A percentile compares a stretch with the other conserved stretches of the same genome.
Evolutionary conservation across 768 basidiomycete genomes (phyloP).

Genomic region (Pleurotus sapidus): DNA sequence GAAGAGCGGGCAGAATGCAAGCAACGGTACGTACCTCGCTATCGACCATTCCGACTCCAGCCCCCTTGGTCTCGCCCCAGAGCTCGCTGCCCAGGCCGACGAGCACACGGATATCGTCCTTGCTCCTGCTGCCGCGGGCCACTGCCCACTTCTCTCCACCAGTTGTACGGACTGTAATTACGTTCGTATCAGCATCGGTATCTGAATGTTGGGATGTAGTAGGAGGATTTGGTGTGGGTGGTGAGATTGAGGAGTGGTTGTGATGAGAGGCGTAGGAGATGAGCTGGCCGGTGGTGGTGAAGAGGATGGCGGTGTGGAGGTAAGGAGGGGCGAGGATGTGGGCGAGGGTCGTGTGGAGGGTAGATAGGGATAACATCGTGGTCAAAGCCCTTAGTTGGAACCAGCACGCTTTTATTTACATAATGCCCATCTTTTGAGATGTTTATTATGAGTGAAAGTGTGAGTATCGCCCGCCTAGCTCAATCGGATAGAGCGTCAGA

Average conservation of each 20-base stretch:
- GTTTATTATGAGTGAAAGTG: too few species aligned
- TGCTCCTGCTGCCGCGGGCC: conserved; percentile 18
- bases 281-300: conserved; percentile 74
- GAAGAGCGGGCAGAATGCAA: too few species aligned
- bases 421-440: too few species aligned
- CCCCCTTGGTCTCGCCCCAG: conserved; percentile 72
- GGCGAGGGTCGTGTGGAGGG: conserved; percentile 61
- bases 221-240: too few species aligned
- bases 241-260: too few species aligned
- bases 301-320: conserved; percentile 68
- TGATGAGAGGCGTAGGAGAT: conserved; percentile 51
- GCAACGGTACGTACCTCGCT: conserved; percentile 54
- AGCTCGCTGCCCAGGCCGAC: conserved; percentile 73
- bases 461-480: conserved; percentile 48
- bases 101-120: conserved; percentile 72
- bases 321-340: conserved; percentile 57
- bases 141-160: too few species aligned
- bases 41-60: conserved; percentile 70
- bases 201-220: too few species aligned
- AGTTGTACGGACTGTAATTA: too few species aligned
- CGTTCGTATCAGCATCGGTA: too few species aligned
- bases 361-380: conserved; percentile 62
- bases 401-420: too few species aligned
- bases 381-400: too few species aligned
- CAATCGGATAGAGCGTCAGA: conserved; percentile 68